These are phyloP conservation scores for Teunomyces atbi DNA, from an alignment of 805 yeast species.

Conservation along the genomic window DNA sequence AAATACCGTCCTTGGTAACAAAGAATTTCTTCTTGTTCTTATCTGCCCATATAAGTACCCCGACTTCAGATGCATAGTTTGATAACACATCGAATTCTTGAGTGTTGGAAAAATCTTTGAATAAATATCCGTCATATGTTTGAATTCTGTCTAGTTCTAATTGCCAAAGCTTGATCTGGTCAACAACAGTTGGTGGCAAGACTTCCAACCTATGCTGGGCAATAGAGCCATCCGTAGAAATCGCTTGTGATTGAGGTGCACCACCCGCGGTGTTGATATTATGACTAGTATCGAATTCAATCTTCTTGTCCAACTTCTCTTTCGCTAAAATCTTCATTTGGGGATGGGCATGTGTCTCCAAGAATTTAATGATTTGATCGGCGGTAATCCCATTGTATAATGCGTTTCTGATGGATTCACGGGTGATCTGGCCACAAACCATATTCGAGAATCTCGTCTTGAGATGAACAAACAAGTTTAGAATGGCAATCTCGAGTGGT, in stretches of 20 bases:
- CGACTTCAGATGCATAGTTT: conserved; percentile 84
- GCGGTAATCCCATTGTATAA: conserved; percentile 87
- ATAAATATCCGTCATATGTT: conserved; percentile 81
- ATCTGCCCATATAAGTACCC: conserved; percentile 88
- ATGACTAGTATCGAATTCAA: conserved; percentile 58
- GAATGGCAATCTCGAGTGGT: conserved; percentile 90
- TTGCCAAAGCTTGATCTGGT: conserved; percentile 95
- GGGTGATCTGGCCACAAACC: conserved; percentile 90
- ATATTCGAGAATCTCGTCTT: conserved; percentile 83
- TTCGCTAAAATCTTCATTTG: conserved; percentile 80
- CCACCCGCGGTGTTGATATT: conserved; percentile 47
- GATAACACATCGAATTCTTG: conserved; percentile 72
- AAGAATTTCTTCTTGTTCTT: conserved; percentile 68
- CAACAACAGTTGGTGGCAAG: conserved; percentile 93
- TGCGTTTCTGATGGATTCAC: conserved; percentile 88
- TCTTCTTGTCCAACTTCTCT: conserved; percentile 61
- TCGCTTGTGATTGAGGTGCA: conserved; percentile 31
- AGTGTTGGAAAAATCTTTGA: conserved; percentile 77
- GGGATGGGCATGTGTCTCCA: conserved; percentile 91
- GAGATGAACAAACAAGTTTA: conserved; percentile 83
- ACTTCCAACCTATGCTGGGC: conserved; percentile 57
- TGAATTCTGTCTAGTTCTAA: conserved; percentile 90
- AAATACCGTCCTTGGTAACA: conserved; percentile 82
- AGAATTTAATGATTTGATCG: conserved; percentile 85
- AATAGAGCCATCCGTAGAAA: conserved; percentile 24